phyloP scores from a whole-genome alignment of 345 rosid species.

The Salix brachista region DNA sequence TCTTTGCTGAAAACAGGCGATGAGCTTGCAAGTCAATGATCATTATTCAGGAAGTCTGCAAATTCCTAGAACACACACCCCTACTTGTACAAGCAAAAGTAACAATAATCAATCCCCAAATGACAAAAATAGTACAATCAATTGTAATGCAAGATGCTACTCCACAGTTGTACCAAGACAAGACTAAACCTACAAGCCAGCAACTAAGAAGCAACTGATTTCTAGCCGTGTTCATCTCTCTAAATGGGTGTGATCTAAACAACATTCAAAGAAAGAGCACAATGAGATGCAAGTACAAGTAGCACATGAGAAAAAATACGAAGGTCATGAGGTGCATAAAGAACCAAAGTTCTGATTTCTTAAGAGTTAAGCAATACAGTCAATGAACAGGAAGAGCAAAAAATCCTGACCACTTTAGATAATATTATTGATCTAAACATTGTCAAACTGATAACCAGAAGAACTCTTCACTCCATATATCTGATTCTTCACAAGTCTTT shows the following conservation, averaged over 20 bases:
- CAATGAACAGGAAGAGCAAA: not conserved
- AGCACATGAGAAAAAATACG: not conserved
- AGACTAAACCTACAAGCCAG: not conserved
- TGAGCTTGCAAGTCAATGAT: not conserved
- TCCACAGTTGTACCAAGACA: not conserved
- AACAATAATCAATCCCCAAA: not conserved
- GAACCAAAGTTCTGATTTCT: not conserved
- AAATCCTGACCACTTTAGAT: not conserved
- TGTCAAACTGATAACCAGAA: not conserved
- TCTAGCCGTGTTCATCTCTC: not conserved
- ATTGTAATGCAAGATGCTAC: not conserved
- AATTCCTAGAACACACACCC: not conserved
- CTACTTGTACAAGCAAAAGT: not conserved
- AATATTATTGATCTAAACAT: not conserved
- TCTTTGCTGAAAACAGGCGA: not conserved
- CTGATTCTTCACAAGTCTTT: not conserved
- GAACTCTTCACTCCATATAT: not conserved
- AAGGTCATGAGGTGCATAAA: not conserved
- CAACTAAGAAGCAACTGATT: not conserved
- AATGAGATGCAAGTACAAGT: not conserved
- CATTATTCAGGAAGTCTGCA: not conserved
- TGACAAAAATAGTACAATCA: not conserved
- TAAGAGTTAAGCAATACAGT: not conserved
- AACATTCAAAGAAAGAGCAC: not conserved
- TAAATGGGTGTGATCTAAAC: not conserved